Conservation (phyloP, 768 basidiomycete genomes). For the Clitopilus hobsonii region DNA sequence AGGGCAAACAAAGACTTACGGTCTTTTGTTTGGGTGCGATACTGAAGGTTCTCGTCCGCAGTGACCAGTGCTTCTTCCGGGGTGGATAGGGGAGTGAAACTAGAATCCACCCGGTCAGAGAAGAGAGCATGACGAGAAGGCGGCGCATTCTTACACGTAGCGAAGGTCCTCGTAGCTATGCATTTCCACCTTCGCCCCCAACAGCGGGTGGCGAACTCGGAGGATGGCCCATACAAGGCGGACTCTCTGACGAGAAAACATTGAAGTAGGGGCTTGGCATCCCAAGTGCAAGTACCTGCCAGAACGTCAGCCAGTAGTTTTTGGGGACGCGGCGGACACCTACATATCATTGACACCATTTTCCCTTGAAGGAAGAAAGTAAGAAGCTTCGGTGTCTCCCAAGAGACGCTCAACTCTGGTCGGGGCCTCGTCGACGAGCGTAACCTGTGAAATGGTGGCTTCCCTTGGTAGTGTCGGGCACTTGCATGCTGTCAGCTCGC, state of each 20-base stretch:
- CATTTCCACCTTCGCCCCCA: constrained; percentile 62
- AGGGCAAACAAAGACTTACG: constrained; percentile 30
- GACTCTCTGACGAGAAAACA: constrained; percentile 45
- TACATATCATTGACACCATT: constrained; percentile 87
- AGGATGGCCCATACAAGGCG: constrained; percentile 67
- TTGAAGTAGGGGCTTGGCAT: constrained; percentile 41
- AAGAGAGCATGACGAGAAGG: not conserved
- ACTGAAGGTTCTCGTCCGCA: constrained; percentile 47
- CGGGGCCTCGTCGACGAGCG: not conserved
- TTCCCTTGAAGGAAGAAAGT: constrained; percentile 75
- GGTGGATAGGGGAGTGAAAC: constrained; percentile 41
- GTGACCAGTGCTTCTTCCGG: constrained; percentile 38
- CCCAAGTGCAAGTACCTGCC: constrained; percentile 78
- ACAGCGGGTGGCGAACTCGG: constrained; percentile 63
- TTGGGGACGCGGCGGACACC: constrained; percentile 15
- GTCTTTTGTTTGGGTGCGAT: constrained; percentile 47
- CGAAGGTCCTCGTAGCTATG: constrained; percentile 55
- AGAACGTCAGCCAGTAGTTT: not conserved
- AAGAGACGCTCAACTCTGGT: constrained; percentile 44
- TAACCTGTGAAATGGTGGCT: not conserved
- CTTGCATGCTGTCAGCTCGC: not conserved
- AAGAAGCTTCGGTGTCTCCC: constrained; percentile 75
- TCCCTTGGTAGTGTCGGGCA: not conserved
- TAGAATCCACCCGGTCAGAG: constrained; percentile 16
- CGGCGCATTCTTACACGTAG: constrained; percentile 50